Conservation (phyloP, 2,329 filamentous ascomycete genomes). For the Neonectria coccinea region DNA sequence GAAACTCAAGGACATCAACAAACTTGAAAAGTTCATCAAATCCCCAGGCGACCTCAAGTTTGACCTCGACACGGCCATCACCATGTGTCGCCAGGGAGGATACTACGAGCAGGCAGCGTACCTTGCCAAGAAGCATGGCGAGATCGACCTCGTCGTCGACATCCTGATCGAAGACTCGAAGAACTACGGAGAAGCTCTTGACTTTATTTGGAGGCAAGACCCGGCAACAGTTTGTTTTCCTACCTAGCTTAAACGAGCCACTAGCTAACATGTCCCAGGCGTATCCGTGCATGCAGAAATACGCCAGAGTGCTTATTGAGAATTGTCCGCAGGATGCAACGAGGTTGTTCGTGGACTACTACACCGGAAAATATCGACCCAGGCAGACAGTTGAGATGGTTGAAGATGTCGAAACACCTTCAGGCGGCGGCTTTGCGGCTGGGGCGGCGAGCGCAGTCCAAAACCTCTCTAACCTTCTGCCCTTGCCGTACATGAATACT, state of each 20-base stretch:
- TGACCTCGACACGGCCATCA: constrained; percentile 95
- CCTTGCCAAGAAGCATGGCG: constrained; percentile 91
- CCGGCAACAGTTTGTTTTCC: constrained; percentile 73
- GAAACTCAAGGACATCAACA: constrained; percentile 96
- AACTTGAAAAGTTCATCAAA: constrained; percentile 96
- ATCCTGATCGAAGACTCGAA: constrained; percentile 97
- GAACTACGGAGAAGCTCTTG: constrained; percentile 86
- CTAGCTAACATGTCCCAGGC: constrained; percentile 65
- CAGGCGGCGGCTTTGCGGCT: constrained; percentile 60
- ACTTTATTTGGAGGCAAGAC: constrained; percentile 91
- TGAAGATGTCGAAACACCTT: constrained; percentile 52
- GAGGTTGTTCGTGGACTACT: constrained; percentile 92
- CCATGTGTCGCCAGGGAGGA: constrained; percentile 96
- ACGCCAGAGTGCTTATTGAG: constrained; percentile 89
- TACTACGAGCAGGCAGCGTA: constrained; percentile 98
- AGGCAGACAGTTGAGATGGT: constrained; percentile 67
- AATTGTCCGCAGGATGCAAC: constrained; percentile 87
- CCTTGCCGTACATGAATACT: constrained; percentile 85
- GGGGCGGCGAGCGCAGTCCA: constrained; percentile 83
- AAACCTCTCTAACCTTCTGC: constrained; percentile 85
- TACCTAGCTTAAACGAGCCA: rapidly evolving
- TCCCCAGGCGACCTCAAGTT: constrained; percentile 95
- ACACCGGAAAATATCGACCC: constrained; percentile 84
- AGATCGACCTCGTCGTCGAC: constrained; percentile 93
- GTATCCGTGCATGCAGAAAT: constrained; percentile 93